Evolutionary conservation across 768 basidiomycete genomes (phyloP), one percentile per base, ranked within the genome.

Genomic region (Suillus alpinus): DNA sequence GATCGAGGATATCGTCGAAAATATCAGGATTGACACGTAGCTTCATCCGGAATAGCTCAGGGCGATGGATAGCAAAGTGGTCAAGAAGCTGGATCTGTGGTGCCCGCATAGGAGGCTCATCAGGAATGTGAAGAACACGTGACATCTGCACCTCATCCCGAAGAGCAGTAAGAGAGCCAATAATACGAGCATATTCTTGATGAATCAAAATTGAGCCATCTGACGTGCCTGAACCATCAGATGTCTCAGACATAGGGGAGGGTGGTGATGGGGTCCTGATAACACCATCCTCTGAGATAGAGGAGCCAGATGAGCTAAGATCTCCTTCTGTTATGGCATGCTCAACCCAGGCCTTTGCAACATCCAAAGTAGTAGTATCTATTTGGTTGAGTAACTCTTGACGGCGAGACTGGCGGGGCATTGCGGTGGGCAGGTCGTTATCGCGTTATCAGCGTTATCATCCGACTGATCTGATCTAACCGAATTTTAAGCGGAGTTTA

Each of bases 11-110:
- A 1, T 18, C 41, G 36, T 73, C 66, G 41, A 75, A 76, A 10
- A 65, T 68, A 14, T 51, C 46, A 18, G 73, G 70, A 5, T 52
- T 46, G 7, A 74, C 65, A 18, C 66, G 61, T 44, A 76, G 66
- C 41, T 72, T 68, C 4, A 44, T 59, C 75, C 16, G 8, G 16
- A 57, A 57, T 13, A 57, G 40, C 7, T 44, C 13, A 7, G 40
- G 40, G 23, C 2, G 6, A 5, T 57, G 40, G 26, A 29, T 13
- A 29, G 56, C 23, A 56, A 57, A 57, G 13, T 56, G 37, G 26
- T 43, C n/a, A 1, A 43, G 41, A 43, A 43, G 41, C n/a, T 43
- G 41, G 41, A 43, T 43, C 10, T 43, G 41, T n/a, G 41, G 41
- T 43, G n/a, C 41, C 41, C 9, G 1, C 41, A 43, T 43, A 43